Percentiles rank a stretch among this genome's conserved stretches.
Evolutionary conservation across 768 basidiomycete species (phyloP).

Genomic region (Suillus decipiens): DNA sequence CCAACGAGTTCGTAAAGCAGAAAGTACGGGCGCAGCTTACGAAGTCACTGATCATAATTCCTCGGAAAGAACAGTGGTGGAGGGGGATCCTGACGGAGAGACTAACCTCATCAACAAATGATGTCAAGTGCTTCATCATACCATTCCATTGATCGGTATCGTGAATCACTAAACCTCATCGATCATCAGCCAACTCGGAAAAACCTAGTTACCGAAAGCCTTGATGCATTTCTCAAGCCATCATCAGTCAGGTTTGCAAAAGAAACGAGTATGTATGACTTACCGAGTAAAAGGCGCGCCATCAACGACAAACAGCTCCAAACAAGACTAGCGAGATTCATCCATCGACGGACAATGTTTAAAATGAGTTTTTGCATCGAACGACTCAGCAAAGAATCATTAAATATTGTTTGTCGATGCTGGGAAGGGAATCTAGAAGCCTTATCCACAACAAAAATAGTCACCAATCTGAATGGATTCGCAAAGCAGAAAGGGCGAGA

Average conservation of each 20-base stretch:
- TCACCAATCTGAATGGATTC: background rate
- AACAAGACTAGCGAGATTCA: background rate
- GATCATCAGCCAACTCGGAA: background rate
- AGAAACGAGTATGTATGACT: background rate
- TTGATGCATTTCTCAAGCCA: background rate
- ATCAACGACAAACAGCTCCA: background rate
- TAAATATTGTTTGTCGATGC: background rate
- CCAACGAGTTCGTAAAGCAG: background rate
- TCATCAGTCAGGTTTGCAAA: background rate
- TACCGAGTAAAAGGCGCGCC: too few relatives aligned
- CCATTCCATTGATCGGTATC: background rate
- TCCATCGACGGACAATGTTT: background rate
- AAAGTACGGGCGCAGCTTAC: background rate
- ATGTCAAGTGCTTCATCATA: background rate
- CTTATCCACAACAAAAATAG: background rate
- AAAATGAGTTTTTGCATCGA: background rate
- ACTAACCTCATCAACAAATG: background rate
- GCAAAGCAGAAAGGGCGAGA: background rate
- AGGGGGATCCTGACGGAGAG: background rate
- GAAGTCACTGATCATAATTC: background rate
- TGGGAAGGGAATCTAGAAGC: background rate
- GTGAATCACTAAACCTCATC: background rate
- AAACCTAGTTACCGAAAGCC: background rate
- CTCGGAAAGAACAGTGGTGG: background rate
- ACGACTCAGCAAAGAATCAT: background rate